phyloP scores from a whole-genome alignment of 192 early-diverging fungal species.

The Backusella tarrabulga region DNA sequence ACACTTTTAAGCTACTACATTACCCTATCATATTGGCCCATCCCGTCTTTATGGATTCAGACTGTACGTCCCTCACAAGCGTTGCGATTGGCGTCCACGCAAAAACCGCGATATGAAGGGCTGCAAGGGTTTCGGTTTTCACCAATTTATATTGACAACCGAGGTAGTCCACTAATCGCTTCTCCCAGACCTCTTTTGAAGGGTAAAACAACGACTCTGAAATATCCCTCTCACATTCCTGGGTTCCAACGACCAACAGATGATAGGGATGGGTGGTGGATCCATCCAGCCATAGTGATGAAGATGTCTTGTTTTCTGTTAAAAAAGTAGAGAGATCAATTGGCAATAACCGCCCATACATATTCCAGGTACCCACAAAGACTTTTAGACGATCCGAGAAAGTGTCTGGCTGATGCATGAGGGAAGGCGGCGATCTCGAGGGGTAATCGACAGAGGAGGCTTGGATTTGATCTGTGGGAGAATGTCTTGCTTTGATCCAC shows the following conservation, averaged over 20 bases:
- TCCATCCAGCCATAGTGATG: slow-evolving; percentile 1
- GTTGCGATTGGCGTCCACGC: slow-evolving; percentile 42
- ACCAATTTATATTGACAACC: slow-evolving; percentile 45
- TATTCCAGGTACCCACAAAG: slow-evolving; percentile 60
- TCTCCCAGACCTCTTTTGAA: slow-evolving; percentile 51
- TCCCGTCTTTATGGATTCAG: slow-evolving; percentile 28
- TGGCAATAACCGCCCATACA: slow-evolving; percentile 43
- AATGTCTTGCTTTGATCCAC: background rate
- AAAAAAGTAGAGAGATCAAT: slow-evolving; percentile 41
- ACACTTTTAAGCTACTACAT: no score
- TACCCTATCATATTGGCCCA: slow-evolving; percentile 37
- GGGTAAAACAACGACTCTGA: slow-evolving; percentile 49
- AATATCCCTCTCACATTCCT: slow-evolving; percentile 56
- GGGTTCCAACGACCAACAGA: slow-evolving; percentile 51
- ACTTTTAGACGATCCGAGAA: slow-evolving; percentile 42
- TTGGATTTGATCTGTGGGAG: background rate
- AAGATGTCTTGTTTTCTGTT: background rate
- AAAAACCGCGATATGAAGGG: slow-evolving; percentile 50
- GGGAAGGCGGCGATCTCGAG: background rate
- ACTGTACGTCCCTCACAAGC: slow-evolving; percentile 33
- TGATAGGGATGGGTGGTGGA: slow-evolving; percentile 43
- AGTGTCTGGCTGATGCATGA: background rate
- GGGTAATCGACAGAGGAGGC: background rate
- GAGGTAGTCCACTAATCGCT: slow-evolving; percentile 29
- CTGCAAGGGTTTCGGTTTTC: slow-evolving; percentile 51